Evolutionary conservation across 192 early-diverging fungal genomes (phyloP).

Genomic region (Glomus cerebriforme): DNA sequence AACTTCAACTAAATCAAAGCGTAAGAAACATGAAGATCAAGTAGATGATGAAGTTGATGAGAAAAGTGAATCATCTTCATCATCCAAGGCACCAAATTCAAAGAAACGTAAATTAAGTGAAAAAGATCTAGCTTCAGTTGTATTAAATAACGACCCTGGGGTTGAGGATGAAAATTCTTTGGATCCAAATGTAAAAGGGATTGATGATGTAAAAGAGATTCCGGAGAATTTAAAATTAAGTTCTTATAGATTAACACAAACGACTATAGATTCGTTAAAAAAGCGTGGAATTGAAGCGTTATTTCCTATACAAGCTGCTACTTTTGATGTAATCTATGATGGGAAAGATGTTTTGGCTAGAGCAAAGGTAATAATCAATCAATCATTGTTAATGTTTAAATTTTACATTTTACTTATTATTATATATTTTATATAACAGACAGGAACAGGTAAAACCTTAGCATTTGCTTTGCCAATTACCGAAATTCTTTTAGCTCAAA

Average conservation of each 20-base stretch:
- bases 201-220: conserved; percentile 47
- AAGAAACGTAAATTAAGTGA: conserved; percentile 1
- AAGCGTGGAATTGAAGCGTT: conserved; percentile 75
- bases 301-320: conserved; percentile 95
- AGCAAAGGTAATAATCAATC: conserved; percentile 44
- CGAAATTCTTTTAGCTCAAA: conserved; percentile 56
- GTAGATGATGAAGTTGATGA: background rate
- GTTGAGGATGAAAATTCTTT: background rate
- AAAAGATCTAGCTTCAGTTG: background rate
- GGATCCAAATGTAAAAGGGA: background rate
- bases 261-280: conserved; percentile 71
- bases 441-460: conserved; percentile 81
- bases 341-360: conserved; percentile 77
- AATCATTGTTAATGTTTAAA: background rate
- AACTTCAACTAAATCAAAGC: background rate
- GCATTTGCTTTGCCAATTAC: conserved; percentile 82
- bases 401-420: background rate
- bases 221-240: conserved; percentile 57
- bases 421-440: conserved; percentile 38
- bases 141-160: background rate
- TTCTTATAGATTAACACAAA: conserved; percentile 63
- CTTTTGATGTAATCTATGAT: conserved; percentile 68
- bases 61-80: background rate
- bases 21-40: background rate
- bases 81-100: background rate